A percentile compares a stretch with the other conserved stretches of the same genome.
phyloP scores from a whole-genome alignment of 371 early-diverging fungal genomes.

The Mortierella sp. region DNA sequence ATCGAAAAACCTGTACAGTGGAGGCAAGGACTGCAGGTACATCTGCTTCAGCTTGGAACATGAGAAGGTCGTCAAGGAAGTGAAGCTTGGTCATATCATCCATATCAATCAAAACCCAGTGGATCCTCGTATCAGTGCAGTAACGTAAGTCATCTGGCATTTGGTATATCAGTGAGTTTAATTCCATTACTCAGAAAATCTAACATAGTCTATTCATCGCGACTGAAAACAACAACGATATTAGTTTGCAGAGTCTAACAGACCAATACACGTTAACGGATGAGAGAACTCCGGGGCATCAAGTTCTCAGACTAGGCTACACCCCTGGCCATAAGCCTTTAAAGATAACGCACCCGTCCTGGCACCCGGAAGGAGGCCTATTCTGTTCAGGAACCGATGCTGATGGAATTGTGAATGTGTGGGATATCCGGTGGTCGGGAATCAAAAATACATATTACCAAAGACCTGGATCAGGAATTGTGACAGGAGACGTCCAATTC shows the following conservation, averaged over 20 bases:
- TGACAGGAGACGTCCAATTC: constrained; percentile 17
- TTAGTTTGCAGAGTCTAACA: neutral
- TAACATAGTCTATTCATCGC: too few species aligned
- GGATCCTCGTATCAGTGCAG: constrained; percentile 29
- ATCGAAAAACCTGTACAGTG: constrained; percentile 20
- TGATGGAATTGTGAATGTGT: constrained; percentile 19
- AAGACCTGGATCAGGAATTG: constrained; percentile 27
- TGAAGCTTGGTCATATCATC: constrained; percentile 7
- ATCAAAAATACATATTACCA: constrained; percentile 1
- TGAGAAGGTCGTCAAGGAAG: neutral
- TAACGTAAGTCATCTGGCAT: constrained; percentile 20
- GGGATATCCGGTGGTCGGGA: constrained; percentile 45
- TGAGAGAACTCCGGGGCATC: constrained; percentile 14
- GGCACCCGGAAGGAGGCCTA: constrained; percentile 45
- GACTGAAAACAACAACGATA: neutral
- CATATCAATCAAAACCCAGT: constrained; percentile 35
- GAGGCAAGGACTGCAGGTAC: constrained; percentile 30
- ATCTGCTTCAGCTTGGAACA: constrained; percentile 26
- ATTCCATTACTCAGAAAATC: too few species aligned
- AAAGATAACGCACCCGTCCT: constrained; percentile 26
- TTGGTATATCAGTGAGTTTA: neutral
- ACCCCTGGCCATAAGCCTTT: neutral
- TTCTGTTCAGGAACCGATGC: constrained; percentile 17
- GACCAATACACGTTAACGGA: constrained; percentile 27
- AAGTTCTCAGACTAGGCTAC: constrained; percentile 14